These are phyloP conservation scores for Spathaspora sp. DNA, from an alignment of 1,139 yeast genomes.

Conservation along the genomic window DNA sequence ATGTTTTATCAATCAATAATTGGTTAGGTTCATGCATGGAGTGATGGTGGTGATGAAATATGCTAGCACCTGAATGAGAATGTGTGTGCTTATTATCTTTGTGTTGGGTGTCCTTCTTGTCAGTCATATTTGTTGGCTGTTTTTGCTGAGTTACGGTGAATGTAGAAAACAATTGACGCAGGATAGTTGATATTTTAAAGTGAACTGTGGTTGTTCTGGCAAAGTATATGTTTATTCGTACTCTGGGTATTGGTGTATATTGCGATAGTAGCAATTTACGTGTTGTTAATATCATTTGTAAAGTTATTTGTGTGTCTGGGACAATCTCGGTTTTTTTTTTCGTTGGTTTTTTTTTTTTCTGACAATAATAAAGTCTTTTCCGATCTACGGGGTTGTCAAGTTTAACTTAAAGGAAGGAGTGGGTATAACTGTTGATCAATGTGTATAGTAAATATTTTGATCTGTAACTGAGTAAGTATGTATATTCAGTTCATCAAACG, in stretches of 20 bases:
- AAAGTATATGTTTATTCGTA: slow-evolving; percentile 1
- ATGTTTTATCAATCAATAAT: slow-evolving; percentile 36
- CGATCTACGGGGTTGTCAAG: background rate
- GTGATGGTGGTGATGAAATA: slow-evolving; percentile 24
- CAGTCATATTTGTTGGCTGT: slow-evolving; percentile 1
- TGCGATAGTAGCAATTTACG: background rate
- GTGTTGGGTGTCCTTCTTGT: background rate
- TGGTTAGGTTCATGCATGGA: slow-evolving; percentile 44
- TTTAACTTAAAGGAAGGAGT: background rate
- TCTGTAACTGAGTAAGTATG: background rate
- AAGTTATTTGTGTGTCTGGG: background rate
- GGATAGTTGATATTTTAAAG: background rate
- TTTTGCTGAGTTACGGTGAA: slow-evolving; percentile 5
- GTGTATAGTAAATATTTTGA: background rate
- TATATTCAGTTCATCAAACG: background rate
- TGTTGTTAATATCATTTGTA: background rate
- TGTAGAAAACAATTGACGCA: slow-evolving; percentile 12
- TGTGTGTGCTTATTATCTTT: slow-evolving; percentile 23
- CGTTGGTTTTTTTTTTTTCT: background rate
- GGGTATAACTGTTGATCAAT: background rate
- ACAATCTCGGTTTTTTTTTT: background rate
- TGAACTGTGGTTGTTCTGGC: background rate
- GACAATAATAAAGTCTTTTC: background rate
- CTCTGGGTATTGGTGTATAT: background rate
- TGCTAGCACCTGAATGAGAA: slow-evolving; percentile 16